Evolutionary conservation across 78 protist genomes (phyloP), one percentile per base, ranked within the genome.

Genomic region (Dictyostelium brefeldianum): DNA sequence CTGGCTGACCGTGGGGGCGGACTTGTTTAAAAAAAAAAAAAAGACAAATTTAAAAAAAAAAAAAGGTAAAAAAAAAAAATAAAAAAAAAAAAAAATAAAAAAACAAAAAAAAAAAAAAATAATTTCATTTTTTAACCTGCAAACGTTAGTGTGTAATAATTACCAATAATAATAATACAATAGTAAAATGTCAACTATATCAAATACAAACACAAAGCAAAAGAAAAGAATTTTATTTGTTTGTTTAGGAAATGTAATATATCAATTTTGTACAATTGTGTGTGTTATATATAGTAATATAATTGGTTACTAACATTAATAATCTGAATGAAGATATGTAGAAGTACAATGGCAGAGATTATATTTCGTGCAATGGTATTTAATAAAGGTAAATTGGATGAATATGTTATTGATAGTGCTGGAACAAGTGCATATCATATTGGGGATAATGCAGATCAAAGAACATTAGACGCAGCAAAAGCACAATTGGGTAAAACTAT

Each of bases 371-470:
- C 78, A 31, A 15, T 87, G 78, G 78, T 64, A 0, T 18, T 25
- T 11, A 25, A 64, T 18, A 48, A 3, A 18, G 87, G 71, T 7
- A 1, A 27, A 11, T 73, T 81, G 48, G 89, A 89, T 81, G 11
- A 36, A 3, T 90, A 27, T 22, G 25, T 18, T 47, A 90, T 90
- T 27, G 95, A 90, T 50, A 29, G 62, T 20, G 59, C 74, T 1
- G 95, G 95, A 20, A 90, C 95, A 11, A 47, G 74, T 50, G 11
- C 70, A 17, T 90, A 90, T 48, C 95, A 90, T 50, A 82, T 90
- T 67, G 95, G 95, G 2, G 95, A 90, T 7, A 43, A 36, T 10
- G 84, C 93, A 36, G 93, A 87, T 69, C 67, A 31, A 6, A 36
- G 93, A 65, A 59, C 74, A 14, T 83, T 80, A 5, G 57, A 46